A percentile compares a stretch with the other conserved stretches of the same genome.
Conservation (phyloP, 371 early-diverging fungal species). For the Syncephalastrum monosporum region DNA sequence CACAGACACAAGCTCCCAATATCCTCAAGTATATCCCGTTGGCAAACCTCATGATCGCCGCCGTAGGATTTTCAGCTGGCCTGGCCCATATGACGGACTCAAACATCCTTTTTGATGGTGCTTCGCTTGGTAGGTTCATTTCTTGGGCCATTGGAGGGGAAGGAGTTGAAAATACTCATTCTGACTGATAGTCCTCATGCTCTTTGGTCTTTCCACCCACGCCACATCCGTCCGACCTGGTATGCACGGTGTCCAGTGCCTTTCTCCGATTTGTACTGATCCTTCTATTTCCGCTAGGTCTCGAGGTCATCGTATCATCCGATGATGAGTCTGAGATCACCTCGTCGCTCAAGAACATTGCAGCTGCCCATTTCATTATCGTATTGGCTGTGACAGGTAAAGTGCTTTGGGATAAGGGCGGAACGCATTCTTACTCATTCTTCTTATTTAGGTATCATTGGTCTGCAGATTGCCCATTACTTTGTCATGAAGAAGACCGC, state of each 20-base stretch:
- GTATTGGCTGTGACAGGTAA: conserved; percentile 48
- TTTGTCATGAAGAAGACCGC: conserved; percentile 36
- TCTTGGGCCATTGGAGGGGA: not conserved
- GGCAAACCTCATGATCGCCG: conserved; percentile 44
- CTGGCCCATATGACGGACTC: conserved; percentile 46
- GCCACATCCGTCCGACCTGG: conserved; percentile 48
- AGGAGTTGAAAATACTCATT: conserved; percentile 1
- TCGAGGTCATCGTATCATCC: conserved; percentile 22
- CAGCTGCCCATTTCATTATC: conserved; percentile 50
- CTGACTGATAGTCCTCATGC: conserved; percentile 32
- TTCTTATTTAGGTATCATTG: conserved; percentile 32
- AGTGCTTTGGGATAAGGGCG: not conserved
- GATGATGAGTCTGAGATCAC: conserved; percentile 25
- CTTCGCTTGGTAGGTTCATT: conserved; percentile 38
- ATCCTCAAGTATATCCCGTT: conserved; percentile 49
- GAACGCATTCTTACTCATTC: no score
- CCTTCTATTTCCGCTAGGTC: conserved; percentile 2
- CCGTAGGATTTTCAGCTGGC: conserved; percentile 47
- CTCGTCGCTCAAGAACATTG: conserved; percentile 39
- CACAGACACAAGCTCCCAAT: conserved; percentile 38
- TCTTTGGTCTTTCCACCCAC: conserved; percentile 46
- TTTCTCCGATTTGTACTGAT: not conserved
- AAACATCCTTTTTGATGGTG: conserved; percentile 50
- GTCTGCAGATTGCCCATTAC: conserved; percentile 45
- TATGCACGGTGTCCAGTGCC: conserved; percentile 13